These are phyloP conservation scores for Candida hispaniensis DNA, from an alignment of 805 yeast species.

Conservation along the genomic window DNA sequence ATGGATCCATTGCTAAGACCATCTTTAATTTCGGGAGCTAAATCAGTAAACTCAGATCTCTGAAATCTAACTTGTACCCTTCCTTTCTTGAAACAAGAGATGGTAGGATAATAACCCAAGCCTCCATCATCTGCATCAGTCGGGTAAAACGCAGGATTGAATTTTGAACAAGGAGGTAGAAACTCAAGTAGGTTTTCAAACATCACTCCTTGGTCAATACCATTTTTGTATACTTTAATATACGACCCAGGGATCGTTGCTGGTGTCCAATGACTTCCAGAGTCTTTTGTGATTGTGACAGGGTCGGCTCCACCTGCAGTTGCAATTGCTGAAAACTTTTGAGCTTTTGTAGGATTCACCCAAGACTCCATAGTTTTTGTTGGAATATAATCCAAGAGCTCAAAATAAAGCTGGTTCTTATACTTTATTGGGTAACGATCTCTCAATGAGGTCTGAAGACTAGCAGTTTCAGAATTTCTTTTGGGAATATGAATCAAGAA, in stretches of 20 bases:
- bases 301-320: constrained; percentile 23
- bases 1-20: constrained; percentile 25
- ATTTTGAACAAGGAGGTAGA: constrained; percentile 62
- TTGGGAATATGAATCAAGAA: constrained; percentile 60
- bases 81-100: constrained; percentile 74
- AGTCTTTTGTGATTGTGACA: constrained; percentile 16
- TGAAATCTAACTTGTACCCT: constrained; percentile 60
- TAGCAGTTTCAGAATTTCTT: too few relatives aligned
- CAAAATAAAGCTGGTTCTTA: constrained; percentile 67
- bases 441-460: too few relatives aligned
- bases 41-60: constrained; percentile 41
- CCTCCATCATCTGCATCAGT: constrained; percentile 58
- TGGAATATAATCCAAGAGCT: constrained; percentile 67
- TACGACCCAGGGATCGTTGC: constrained; percentile 35
- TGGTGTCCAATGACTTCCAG: constrained; percentile 24
- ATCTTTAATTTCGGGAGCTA: constrained; percentile 29
- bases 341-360: constrained; percentile 31
- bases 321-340: constrained; percentile 8
- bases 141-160: constrained; percentile 22
- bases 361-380: constrained; percentile 64
- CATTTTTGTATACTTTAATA: constrained; percentile 68
- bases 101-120: constrained; percentile 84
- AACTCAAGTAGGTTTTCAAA: constrained; percentile 63
- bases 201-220: constrained; percentile 51
- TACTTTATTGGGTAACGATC: constrained; percentile 84